Base-by-base conservation (phyloP, 805 yeast species). In the Monosporozyma solicola region DNA sequence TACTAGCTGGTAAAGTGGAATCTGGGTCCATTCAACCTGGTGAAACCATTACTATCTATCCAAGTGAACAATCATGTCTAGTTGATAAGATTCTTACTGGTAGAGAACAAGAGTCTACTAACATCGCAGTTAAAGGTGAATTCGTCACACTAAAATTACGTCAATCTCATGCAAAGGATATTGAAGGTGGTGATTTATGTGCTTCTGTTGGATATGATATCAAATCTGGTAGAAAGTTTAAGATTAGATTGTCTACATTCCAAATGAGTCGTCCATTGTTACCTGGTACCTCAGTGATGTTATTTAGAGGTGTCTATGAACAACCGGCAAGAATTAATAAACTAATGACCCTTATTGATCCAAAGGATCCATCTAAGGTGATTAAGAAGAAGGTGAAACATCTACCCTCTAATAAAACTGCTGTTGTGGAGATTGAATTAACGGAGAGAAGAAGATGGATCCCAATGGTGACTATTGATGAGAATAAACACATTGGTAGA, bases 371-470 rank as follows among this genome's bases (percentile, higher is more conserved):
- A n/a, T 84, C 87, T 49, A 97, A 91, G 69, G 87, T 94, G n/a
- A 65, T 86, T 50, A 80, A 94, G 72, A 92, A 87, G 75, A 96
- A 96, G 58, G 89, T 97, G 52, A 92, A 87, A 79, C 86, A 96
- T 74, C 80, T 84, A 70, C 86, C 96, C 55, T 91, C 91, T 74
- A 88, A 88, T 70, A 87, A 97, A 49, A 96, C 97, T 48, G 96
- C 97, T 41, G 87, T 89, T 67, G 96, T 97, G 55, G 94, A 94
- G 70, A 84, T 89, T 76, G 98, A 97, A 63, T 87, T 92, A 90
- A 87, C 86, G 79, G 84, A 94, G 62, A 89, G 90, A 67, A 97
- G 81, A 48, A 88, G 85, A 63, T 89, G 96, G 53, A 84, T 94
- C 47, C 94, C 98, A 70, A 81, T 92, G 51, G 95, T 94, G 72